Evolutionary conservation across 208 protist genomes (phyloP).

Genomic region (Crithidia bombi): DNA sequence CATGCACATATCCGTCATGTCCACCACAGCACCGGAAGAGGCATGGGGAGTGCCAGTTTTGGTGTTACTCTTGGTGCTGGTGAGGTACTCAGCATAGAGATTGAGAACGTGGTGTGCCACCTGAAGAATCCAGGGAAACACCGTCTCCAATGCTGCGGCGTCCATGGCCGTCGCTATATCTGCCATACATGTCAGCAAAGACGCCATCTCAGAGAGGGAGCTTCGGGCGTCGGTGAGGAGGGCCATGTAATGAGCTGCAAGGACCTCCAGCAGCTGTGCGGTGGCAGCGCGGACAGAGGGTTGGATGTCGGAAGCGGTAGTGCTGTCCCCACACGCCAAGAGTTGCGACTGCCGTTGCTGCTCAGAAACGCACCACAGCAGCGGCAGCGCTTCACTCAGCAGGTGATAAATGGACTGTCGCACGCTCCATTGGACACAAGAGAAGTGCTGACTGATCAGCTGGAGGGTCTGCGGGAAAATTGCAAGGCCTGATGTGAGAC

Average conservation of each 20-base stretch:
- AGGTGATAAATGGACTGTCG: constrained; percentile 33
- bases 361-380: constrained; percentile 9
- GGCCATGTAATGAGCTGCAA: constrained; percentile 23
- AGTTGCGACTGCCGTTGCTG: not conserved
- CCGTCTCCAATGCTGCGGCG: constrained; percentile 19
- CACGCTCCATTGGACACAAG: constrained; percentile 27
- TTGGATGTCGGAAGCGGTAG: not conserved
- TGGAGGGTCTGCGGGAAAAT: constrained; percentile 16
- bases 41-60: not conserved
- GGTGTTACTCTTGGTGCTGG: not conserved
- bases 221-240: constrained; percentile 13
- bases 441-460: not conserved
- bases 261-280: constrained; percentile 26
- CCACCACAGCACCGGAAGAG: constrained; percentile 5
- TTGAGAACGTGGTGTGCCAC: constrained; percentile 30
- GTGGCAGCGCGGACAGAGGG: constrained; percentile 10
- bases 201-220: constrained; percentile 38
- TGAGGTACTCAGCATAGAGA: constrained; percentile 24
- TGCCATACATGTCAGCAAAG: constrained; percentile 44
- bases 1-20: constrained; percentile 50
- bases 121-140: constrained; percentile 35
- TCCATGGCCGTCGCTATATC: constrained; percentile 35
- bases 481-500: constrained; percentile 1
- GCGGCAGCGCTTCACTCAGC: constrained; percentile 24
- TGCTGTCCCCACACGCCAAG: not conserved